A percentile compares a stretch with the other conserved stretches of the same genome.
phyloP scores from a whole-genome alignment of 2,329 filamentous ascomycete genomes.

The Hymenoscyphus salicellus region DNA sequence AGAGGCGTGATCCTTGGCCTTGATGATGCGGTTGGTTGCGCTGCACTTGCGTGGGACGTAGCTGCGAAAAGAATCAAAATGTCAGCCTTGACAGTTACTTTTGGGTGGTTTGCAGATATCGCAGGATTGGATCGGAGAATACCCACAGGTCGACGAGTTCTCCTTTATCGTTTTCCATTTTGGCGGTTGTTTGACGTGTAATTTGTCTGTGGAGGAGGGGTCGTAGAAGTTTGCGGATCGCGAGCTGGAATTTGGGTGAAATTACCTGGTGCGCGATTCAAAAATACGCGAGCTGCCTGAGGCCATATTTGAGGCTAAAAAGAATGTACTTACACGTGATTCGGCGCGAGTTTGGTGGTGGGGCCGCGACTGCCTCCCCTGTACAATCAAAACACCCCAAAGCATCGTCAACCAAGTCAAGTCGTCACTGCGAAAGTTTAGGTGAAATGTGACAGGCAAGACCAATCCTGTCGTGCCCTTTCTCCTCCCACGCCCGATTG shows the following conservation, averaged over 20 bases:
- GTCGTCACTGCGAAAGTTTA: neutral
- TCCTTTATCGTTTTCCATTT: conserved; percentile 99
- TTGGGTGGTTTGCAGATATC: neutral
- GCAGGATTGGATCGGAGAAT: conserved; percentile 8
- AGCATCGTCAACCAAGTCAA: conserved; percentile 2
- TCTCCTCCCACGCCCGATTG: conserved; percentile 21
- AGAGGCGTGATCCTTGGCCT: conserved; percentile 98
- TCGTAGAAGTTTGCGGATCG: conserved; percentile 12
- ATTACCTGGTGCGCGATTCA: conserved; percentile 9
- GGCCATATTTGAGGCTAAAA: neutral
- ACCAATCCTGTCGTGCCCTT: conserved; percentile 29
- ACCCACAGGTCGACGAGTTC: conserved; percentile 98
- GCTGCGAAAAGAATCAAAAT: conserved; percentile 46
- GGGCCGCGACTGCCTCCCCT: conserved; percentile 4
- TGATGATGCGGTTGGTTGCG: conserved; percentile 99
- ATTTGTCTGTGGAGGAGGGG: conserved; percentile 13
- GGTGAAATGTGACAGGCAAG: conserved; percentile 9
- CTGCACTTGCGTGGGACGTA: conserved; percentile 99
- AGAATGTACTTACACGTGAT: neutral
- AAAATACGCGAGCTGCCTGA: conserved; percentile 5
- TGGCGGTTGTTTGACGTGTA: conserved; percentile 45
- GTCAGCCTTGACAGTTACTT: conserved; percentile 17
- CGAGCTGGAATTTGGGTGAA: neutral
- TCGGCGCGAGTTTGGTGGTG: conserved; percentile 6
- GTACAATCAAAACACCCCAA: neutral